Base-by-base conservation (phyloP, 768 basidiomycete genomes). In the Mycena kentingensis region DNA sequence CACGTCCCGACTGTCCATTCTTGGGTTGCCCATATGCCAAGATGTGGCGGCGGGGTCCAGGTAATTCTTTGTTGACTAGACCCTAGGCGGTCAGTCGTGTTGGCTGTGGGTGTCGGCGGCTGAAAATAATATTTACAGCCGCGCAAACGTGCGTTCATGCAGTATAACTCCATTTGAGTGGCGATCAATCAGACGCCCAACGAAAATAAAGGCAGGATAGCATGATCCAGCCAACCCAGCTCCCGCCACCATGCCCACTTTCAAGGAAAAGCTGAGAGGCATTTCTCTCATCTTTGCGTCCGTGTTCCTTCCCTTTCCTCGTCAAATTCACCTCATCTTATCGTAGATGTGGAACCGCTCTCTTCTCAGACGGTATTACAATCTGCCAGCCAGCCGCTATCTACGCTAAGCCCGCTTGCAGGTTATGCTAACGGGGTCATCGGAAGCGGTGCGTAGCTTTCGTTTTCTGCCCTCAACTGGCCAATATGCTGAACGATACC, bases 351-450 rank as follows among this genome's bases (percentile, higher is more conserved):
- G 90, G 90, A 64, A 93, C 91, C 3, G 90, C 91, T 36, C 74
- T 93, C 38, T 92, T 93, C 72, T 91, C 90, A 24, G 90, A 93
- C 67, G 90, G 90, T 87, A 69, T n/a, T n/a, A n/a, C n/a, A n/a
- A n/a, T n/a, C n/a, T n/a, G n/a, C n/a, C n/a, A n/a, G n/a, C n/a
- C n/a, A n/a, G n/a, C n/a, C n/a, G n/a, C n/a, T 44, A 21, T 36
- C 39, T 44, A 35, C 22, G 49, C n/a, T 36, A 46, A 21, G 50
- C 44, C 18, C 51, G 8, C 45, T 32, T 42, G 45, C 51, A 90
- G 88, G 89, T 25, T 93, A 91, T 65, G 85, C 89, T 21, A 91
- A 91, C 66, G 83, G 81, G 65, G 75, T 90, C 60, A 90, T 93
- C 60, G 88, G 89, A 53, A 77, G 66, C 67, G 88, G 88, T 89